Percentiles rank a stretch among this genome's conserved stretches.
Conservation (phyloP, 2,329 filamentous ascomycete genomes). For the Bipolaris sorokiniana region DNA sequence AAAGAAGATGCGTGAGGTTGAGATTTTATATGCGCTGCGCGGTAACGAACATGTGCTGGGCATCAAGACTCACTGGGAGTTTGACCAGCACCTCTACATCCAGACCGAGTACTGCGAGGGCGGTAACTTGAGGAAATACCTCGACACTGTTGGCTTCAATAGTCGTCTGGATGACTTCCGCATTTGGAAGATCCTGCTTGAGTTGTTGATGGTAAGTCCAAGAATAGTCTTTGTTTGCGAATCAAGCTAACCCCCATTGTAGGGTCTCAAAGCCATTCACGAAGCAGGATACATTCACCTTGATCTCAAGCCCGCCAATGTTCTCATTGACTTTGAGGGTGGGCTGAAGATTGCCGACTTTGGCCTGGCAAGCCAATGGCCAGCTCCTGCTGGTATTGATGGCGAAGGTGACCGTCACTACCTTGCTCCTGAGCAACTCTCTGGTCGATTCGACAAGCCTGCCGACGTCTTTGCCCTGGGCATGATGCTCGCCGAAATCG, state of each 20-base stretch:
- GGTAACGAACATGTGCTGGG: conserved; percentile 85
- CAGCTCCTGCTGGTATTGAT: conserved; percentile 76
- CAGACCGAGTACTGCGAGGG: conserved; percentile 98
- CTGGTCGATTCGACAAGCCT: conserved; percentile 84
- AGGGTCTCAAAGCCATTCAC: conserved; percentile 92
- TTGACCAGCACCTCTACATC: conserved; percentile 85
- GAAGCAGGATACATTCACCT: conserved; percentile 84
- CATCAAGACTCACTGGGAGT: conserved; percentile 87
- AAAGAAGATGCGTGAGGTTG: conserved; percentile 82
- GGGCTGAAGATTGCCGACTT: conserved; percentile 87
- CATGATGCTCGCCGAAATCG: conserved; percentile 92
- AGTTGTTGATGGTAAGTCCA: conserved; percentile 75
- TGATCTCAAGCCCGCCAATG: conserved; percentile 83
- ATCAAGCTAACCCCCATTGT: conserved; percentile 32
- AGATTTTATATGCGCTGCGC: conserved; percentile 75
- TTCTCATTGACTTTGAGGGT: conserved; percentile 81
- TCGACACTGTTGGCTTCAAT: conserved; percentile 80
- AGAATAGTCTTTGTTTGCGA: background rate
- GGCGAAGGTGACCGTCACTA: conserved; percentile 96
- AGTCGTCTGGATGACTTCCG: conserved; percentile 94
- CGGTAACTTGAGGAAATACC: conserved; percentile 85
- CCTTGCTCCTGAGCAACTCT: conserved; percentile 90
- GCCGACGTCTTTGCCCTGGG: conserved; percentile 94
- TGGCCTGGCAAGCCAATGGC: conserved; percentile 79
- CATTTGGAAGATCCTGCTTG: conserved; percentile 96